These are phyloP conservation scores for Tanozyma kutaoensis DNA, from an alignment of 805 yeast genomes.

Conservation along the genomic window DNA sequence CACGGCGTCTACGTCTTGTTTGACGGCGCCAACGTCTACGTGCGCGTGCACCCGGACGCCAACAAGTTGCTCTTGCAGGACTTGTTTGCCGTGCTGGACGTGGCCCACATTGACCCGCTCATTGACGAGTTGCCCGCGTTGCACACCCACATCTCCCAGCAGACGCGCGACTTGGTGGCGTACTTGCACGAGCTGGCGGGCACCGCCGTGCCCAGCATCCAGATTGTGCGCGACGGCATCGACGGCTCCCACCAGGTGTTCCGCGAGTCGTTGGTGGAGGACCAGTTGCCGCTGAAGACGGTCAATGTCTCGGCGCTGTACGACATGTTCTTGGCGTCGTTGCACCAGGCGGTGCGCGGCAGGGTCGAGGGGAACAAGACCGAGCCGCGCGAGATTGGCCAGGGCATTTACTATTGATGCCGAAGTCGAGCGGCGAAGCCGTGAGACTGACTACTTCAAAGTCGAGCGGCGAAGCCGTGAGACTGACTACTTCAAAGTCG, in stretches of 20 bases:
- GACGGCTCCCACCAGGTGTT: slow-evolving; percentile 43
- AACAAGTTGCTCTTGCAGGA: slow-evolving; percentile 58
- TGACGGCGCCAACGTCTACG: slow-evolving; percentile 44
- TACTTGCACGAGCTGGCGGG: slow-evolving; percentile 28
- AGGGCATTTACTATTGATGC: too few relatives aligned
- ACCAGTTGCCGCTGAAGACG: slow-evolving; percentile 15
- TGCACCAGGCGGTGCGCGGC: slow-evolving; percentile 45
- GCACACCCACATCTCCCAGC: slow-evolving; percentile 54
- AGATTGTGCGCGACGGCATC: slow-evolving; percentile 48
- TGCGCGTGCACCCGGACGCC: slow-evolving; percentile 62
- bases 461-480: too few relatives aligned
- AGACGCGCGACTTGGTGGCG: slow-evolving; percentile 51
- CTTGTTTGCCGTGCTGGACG: slow-evolving; percentile 49
- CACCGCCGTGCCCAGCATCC: slow-evolving; percentile 33
- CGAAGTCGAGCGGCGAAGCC: too few relatives aligned
- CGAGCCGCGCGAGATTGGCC: too few relatives aligned
- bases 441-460: too few relatives aligned
- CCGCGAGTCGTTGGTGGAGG: slow-evolving; percentile 59
- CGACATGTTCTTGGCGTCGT: slow-evolving; percentile 46
- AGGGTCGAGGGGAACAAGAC: too few relatives aligned
- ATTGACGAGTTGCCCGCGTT: slow-evolving; percentile 54
- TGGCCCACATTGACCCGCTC: slow-evolving; percentile 33
- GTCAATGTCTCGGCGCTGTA: slow-evolving; percentile 33
- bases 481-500: too few relatives aligned
- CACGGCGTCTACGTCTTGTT: slow-evolving; percentile 75